These are phyloP conservation scores for Colletotrichum orbiculare DNA, from an alignment of 2,329 filamentous ascomycete genomes.

Conservation along the genomic window DNA sequence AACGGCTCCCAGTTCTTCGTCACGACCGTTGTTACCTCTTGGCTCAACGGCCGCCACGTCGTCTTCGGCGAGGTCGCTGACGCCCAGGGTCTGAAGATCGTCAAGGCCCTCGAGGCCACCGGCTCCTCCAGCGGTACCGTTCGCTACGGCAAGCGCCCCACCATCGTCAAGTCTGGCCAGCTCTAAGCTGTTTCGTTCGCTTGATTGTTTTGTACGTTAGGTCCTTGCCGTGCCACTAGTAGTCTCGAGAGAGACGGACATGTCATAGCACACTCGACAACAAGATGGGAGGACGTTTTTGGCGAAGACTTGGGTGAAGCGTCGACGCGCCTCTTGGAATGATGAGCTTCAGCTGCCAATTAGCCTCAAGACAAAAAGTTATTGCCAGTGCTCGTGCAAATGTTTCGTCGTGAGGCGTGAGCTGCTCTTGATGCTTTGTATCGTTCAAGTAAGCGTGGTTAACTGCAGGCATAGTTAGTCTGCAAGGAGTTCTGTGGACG, in stretches of 20 bases:
- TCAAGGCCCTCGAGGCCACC: constrained; percentile 71
- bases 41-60: constrained; percentile 86
- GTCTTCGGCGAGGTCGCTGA: constrained; percentile 82
- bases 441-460: too few relatives aligned
- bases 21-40: constrained; percentile 90
- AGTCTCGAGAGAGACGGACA: constrained; percentile 21
- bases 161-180: constrained; percentile 66
- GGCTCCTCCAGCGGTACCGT: constrained; percentile 66
- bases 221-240: constrained; percentile 16
- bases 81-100: constrained; percentile 59
- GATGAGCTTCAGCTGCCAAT: constrained; percentile 16
- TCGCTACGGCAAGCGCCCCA: constrained; percentile 67
- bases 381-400: background rate
- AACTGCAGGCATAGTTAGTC: too few relatives aligned
- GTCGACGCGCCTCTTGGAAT: constrained; percentile 18
- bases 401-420: background rate
- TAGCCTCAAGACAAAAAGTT: constrained; percentile 35
- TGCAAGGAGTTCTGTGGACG: too few relatives aligned
- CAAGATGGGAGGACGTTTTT: constrained; percentile 12
- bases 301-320: constrained; percentile 28
- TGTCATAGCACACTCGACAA: background rate
- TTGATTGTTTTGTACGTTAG: constrained; percentile 39
- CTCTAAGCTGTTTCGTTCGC: constrained; percentile 49
- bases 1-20: constrained; percentile 99
- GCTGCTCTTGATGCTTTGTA: too few relatives aligned